Conservation (phyloP, 306 rosid species). For the Fagus sylvatica region DNA sequence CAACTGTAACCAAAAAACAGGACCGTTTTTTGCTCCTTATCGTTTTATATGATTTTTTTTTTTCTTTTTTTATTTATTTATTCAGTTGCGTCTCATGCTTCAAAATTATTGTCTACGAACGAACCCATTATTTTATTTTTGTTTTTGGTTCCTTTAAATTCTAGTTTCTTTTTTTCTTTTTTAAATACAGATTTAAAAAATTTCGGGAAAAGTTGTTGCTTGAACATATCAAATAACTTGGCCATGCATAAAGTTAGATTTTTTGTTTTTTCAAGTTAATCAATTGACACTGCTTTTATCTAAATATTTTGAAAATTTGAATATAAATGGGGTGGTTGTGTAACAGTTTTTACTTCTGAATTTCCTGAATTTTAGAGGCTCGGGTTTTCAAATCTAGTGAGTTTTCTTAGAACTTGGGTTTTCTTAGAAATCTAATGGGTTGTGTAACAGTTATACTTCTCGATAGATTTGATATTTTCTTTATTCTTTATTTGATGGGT, state of each 20-base stretch:
- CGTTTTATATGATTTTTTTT: constrained; percentile 1
- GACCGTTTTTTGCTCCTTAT: constrained; percentile 34
- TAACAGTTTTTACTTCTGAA: constrained; percentile 19
- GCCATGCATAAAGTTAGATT: constrained; percentile 4
- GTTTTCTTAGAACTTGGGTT: neutral
- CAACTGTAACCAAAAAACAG: constrained; percentile 24
- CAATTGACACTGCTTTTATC: constrained; percentile 27
- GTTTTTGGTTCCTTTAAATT: constrained; percentile 31
- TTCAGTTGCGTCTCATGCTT: constrained; percentile 17
- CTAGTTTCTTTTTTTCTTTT: constrained; percentile 27
- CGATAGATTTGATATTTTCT: constrained; percentile 2
- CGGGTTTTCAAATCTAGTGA: neutral
- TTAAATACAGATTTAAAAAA: constrained; percentile 20
- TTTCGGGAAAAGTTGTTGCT: constrained; percentile 33
- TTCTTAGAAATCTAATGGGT: constrained; percentile 11
- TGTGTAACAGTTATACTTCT: constrained; percentile 24
- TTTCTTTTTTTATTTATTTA: neutral
- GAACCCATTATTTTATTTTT: constrained; percentile 15
- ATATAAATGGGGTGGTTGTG: constrained; percentile 22
- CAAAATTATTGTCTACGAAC: constrained; percentile 30
- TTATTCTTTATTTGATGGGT: constrained; percentile 9
- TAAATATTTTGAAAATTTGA: constrained; percentile 11
- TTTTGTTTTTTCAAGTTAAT: constrained; percentile 26
- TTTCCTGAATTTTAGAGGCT: constrained; percentile 16
- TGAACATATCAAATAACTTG: constrained; percentile 20